Base-by-base conservation (phyloP, 1,139 yeast species). In the Petasospora rhodanensis region DNA sequence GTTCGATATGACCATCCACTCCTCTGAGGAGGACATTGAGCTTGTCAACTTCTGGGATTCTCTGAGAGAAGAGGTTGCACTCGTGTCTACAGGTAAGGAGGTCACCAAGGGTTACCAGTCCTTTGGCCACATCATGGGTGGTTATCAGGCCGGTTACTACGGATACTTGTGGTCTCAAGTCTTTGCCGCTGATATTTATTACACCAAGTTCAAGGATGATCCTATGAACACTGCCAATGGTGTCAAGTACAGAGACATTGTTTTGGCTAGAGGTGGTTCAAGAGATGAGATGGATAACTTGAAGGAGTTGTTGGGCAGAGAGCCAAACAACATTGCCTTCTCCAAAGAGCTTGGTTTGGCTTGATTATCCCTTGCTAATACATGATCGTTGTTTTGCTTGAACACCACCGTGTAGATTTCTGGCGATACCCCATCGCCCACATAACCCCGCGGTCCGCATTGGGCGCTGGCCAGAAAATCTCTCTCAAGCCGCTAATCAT, bases 121-220 rank as follows among this genome's bases (percentile, higher is more conserved):
- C 1, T 84, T 85, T 56, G 89, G 86, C 5, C 95, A 85, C 53
- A 59, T 60, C 14, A 68, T 85, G 60, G 87, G 85, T 29, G 93
- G 94, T 6, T 85, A 85, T 54, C 87, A 81, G 43, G 76, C 91
- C 15, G 93, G 94, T 3, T 85, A 85, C 61, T 85, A 84, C 51
- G 94, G 95, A 3, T 85, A 85, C 57, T 61, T 84, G 61, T 85
- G 86, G 78, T 81, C 93, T 3, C 79, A 78, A 47, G 95, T 83
- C 16, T 85, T 79, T 64, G 93, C 95, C 2, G 74, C 84, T 6
- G 95, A 85, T 57, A 82, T 85, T 57, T 85, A 73, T 62, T 76
- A 81, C 56, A 61, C 83, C n/a, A 71, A 73, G 51, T 85, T 85
- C 64, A 72, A 73, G 42, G 49, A 63, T 2, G 74, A 79, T 52